Evolutionary conservation across 2,329 filamentous ascomycete species (phyloP).

Genomic region (Fusarium brachygibbosum): DNA sequence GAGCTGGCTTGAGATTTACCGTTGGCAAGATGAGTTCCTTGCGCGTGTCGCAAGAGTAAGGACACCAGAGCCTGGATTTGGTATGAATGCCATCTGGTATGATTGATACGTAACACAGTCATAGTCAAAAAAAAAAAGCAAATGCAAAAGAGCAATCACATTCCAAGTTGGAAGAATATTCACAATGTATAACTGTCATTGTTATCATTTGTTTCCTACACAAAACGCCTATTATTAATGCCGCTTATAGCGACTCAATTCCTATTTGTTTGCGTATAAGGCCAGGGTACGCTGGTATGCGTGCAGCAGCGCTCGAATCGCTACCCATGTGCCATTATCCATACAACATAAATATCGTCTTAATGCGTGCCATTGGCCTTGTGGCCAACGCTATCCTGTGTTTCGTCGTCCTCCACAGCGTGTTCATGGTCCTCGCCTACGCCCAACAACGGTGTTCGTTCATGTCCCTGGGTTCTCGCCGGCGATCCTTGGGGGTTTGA

Average conservation of each 20-base stretch:
- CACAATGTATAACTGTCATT: not conserved
- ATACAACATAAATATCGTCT: conserved; percentile 6
- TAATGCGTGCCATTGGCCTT: conserved; percentile 46
- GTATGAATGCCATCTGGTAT: conserved; percentile 98
- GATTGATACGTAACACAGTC: conserved; percentile 58
- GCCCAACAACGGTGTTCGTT: conserved; percentile 51
- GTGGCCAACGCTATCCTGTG: conserved; percentile 5
- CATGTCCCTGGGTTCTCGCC: conserved; percentile 36
- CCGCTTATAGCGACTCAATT: not conserved
- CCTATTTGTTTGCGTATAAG: not conserved
- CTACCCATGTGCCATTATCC: conserved; percentile 4
- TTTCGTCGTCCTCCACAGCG: conserved; percentile 32
- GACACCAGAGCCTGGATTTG: conserved; percentile 89
- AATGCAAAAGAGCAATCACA: not conserved
- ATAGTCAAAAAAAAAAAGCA: not conserved
- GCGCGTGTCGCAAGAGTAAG: conserved; percentile 81
- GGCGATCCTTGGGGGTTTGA: conserved; percentile 15
- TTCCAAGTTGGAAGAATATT: not conserved
- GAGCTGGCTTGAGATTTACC: conserved; percentile 88
- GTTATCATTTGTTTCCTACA: conserved; percentile 19
- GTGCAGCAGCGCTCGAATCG: not conserved
- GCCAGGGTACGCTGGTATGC: not conserved
- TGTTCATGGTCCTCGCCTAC: conserved; percentile 45
- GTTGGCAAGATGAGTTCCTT: conserved; percentile 86
- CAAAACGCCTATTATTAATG: conserved; percentile 11